These are phyloP conservation scores for Lupinus albus DNA, from an alignment of 306 rosid species.

Conservation along the genomic window DNA sequence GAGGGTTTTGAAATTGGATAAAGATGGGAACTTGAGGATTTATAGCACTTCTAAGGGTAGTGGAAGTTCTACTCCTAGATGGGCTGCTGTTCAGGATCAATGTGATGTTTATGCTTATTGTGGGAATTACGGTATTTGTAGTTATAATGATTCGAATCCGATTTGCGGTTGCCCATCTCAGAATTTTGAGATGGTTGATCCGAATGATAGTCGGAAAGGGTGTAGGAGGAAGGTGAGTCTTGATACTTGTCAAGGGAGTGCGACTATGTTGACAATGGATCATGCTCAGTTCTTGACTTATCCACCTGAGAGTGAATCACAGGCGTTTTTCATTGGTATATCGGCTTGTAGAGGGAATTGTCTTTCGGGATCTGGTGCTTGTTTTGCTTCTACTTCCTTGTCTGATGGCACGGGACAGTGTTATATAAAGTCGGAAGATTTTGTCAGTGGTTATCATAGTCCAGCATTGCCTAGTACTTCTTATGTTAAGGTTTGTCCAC, in stretches of 20 bases:
- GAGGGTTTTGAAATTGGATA: conserved; percentile 60
- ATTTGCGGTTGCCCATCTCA: conserved; percentile 67
- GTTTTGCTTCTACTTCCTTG: conserved; percentile 48
- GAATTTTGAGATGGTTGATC: conserved; percentile 66
- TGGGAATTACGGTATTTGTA: conserved; percentile 69
- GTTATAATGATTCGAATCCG: conserved; percentile 52
- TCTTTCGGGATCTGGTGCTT: conserved; percentile 28
- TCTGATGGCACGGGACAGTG: conserved; percentile 54
- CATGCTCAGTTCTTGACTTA: conserved; percentile 60
- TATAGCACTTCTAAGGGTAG: conserved; percentile 53
- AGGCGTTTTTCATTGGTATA: conserved; percentile 16
- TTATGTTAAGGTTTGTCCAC: conserved; percentile 50
- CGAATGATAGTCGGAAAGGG: conserved; percentile 57
- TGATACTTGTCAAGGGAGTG: conserved; percentile 50
- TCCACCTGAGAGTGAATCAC: conserved; percentile 36
- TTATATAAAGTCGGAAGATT: conserved; percentile 25
- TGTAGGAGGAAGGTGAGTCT: conserved; percentile 61
- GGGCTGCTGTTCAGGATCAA: conserved; percentile 72
- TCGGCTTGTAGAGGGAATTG: conserved; percentile 45
- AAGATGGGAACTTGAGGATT: conserved; percentile 76
- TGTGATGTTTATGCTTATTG: conserved; percentile 74
- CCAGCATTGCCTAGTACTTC: conserved; percentile 51
- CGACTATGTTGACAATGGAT: conserved; percentile 51
- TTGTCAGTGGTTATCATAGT: conserved; percentile 43
- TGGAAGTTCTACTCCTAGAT: conserved; percentile 42